phyloP scores from a whole-genome alignment of 768 basidiomycete genomes.

The Coprinellus micaceus region DNA sequence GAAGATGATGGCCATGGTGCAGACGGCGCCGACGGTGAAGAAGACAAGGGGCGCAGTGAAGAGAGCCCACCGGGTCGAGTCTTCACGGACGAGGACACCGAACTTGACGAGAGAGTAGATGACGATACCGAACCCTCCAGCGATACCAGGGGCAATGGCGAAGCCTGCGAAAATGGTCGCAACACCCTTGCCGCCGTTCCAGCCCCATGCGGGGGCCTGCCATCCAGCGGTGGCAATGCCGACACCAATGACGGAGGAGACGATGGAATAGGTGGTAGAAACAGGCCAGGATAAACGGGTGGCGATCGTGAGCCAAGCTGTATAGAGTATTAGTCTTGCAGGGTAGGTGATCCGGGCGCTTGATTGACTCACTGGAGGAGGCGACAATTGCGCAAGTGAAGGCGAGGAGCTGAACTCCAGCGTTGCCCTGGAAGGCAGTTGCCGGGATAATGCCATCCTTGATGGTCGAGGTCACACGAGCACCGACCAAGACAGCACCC shows the following conservation, averaged over 20 bases:
- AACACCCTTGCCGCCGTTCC: slow-evolving; percentile 25
- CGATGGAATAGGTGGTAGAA: slow-evolving; percentile 25
- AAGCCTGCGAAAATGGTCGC: slow-evolving; percentile 26
- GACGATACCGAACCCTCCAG: slow-evolving; percentile 11
- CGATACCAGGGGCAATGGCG: slow-evolving; percentile 21
- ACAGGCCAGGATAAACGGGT: slow-evolving; percentile 27
- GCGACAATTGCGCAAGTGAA: slow-evolving; percentile 22
- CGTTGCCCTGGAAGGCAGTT: slow-evolving; percentile 22
- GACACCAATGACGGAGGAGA: slow-evolving; percentile 23
- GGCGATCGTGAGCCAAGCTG: slow-evolving; percentile 22
- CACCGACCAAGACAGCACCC: slow-evolving; percentile 25
- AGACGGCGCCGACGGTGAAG: slow-evolving; percentile 22
- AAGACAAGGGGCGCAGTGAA: slow-evolving; percentile 25
- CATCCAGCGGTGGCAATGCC: slow-evolving; percentile 23
- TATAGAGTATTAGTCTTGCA: neutral
- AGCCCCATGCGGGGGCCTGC: slow-evolving; percentile 24
- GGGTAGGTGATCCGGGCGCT: neutral
- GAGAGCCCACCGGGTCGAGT: slow-evolving; percentile 20
- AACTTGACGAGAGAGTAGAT: slow-evolving; percentile 23
- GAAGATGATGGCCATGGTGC: slow-evolving; percentile 26
- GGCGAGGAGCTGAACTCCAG: slow-evolving; percentile 26
- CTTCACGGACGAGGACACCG: slow-evolving; percentile 21
- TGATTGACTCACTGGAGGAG: slow-evolving; percentile 15
- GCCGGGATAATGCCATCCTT: slow-evolving; percentile 26
- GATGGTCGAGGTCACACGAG: slow-evolving; percentile 25